Conservation (phyloP, 768 basidiomycete species). For the Dentipellis fragilis region DNA sequence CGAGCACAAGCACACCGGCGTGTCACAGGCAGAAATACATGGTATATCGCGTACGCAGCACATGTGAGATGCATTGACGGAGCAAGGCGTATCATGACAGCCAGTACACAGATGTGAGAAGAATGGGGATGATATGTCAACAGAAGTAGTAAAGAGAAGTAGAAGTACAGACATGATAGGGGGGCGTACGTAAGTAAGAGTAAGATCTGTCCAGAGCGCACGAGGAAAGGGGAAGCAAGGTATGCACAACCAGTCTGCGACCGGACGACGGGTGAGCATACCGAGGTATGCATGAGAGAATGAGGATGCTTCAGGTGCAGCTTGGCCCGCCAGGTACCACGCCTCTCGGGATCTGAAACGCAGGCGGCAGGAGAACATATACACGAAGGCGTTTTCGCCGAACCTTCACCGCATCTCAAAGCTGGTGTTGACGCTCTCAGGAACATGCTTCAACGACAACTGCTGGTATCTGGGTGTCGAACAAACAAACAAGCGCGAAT, state of each 20-base stretch:
- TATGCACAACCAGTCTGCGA: too few species aligned
- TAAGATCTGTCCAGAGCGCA: not conserved
- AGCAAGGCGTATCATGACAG: not conserved
- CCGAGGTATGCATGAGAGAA: too few species aligned
- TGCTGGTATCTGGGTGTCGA: conserved; percentile 66
- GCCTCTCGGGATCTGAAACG: too few species aligned
- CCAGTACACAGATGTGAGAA: not conserved
- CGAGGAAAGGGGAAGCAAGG: not conserved
- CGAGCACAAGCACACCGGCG: too few species aligned
- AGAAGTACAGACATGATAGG: not conserved
- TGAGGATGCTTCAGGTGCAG: too few species aligned
- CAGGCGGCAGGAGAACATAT: not conserved
- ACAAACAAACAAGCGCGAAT: conserved; percentile 5
- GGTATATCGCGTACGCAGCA: conserved; percentile 2
- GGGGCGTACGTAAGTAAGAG: not conserved
- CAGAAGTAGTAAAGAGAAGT: not conserved
- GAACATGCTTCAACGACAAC: conserved; percentile 70
- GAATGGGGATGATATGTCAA: not conserved
- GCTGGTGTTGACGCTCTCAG: conserved; percentile 59
- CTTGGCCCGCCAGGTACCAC: too few species aligned
- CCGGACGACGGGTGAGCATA: too few species aligned
- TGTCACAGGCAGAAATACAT: too few species aligned
- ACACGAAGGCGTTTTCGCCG: not conserved
- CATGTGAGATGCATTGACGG: not conserved
- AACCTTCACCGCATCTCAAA: conserved; percentile 73